Conservation (phyloP, 306 rosid genomes). For the Ormosia semicastrata region DNA sequence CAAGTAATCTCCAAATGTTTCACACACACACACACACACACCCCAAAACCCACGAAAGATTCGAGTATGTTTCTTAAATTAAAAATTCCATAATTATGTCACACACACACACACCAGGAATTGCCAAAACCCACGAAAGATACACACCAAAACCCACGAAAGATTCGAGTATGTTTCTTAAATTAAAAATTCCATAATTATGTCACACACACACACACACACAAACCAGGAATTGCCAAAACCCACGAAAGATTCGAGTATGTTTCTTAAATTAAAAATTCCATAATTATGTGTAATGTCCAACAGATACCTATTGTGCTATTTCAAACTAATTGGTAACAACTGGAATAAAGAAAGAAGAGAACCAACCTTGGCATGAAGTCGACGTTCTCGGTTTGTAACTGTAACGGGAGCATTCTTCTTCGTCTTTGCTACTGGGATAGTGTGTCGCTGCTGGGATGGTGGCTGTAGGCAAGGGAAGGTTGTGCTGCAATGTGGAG, state of each 20-base stretch:
- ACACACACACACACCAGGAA: neutral
- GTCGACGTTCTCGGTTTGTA: constrained; percentile 58
- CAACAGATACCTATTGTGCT: neutral
- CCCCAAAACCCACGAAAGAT: neutral
- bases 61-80: neutral
- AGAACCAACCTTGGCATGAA: constrained; percentile 62
- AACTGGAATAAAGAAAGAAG: neutral
- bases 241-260: neutral
- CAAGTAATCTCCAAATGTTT: neutral
- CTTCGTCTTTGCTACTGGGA: constrained; percentile 34
- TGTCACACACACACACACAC: neutral
- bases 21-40: neutral
- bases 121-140: too few species aligned
- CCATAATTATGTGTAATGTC: too few species aligned
- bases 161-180: neutral
- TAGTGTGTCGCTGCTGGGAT: too few species aligned
- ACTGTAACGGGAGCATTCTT: constrained; percentile 33
- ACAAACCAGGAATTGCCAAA: too few species aligned
- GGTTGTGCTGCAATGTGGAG: too few species aligned
- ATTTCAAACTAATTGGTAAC: neutral
- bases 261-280: neutral
- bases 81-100: too few species aligned
- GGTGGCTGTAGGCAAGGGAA: too few species aligned
- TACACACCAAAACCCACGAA: neutral
- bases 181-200: too few species aligned